Evolutionary conservation across 176 grass and related monocot genomes (phyloP).

Genomic region (Tillandsia fasciculata): DNA sequence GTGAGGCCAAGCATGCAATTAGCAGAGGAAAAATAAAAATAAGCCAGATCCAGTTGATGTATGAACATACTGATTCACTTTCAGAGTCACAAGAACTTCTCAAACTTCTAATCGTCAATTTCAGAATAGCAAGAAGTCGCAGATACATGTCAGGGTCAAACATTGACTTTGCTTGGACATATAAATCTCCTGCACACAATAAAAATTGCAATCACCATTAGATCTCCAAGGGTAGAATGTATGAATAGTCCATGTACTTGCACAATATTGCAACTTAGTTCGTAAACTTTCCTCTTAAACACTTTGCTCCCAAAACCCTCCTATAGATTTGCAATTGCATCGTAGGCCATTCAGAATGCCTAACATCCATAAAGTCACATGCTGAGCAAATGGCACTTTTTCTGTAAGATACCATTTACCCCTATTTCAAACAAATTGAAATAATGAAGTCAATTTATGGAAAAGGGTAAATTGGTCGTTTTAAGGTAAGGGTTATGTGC

Average conservation of each 20-base stretch:
- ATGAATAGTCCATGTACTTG: not conserved
- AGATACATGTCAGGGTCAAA: conserved; percentile 94
- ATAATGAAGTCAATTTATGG: too few species aligned
- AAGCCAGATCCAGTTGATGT: not conserved
- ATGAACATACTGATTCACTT: conserved; percentile 63
- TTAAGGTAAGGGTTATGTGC: too few species aligned
- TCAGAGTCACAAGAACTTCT: conserved; percentile 65
- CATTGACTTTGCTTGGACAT: conserved; percentile 65
- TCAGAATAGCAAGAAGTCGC: conserved; percentile 64
- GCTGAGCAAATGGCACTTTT: too few species aligned
- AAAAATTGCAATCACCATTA: not conserved
- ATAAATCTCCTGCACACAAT: conserved; percentile 70
- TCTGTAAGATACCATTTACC: too few species aligned
- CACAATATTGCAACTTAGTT: conserved; percentile 10
- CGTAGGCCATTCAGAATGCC: too few species aligned
- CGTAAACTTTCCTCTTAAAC: too few species aligned
- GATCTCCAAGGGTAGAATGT: too few species aligned
- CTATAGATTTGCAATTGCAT: too few species aligned
- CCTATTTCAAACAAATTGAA: too few species aligned
- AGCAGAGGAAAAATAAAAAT: conserved; percentile 19
- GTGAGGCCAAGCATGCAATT: not conserved
- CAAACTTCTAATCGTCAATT: conserved; percentile 69
- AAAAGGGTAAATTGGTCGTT: too few species aligned
- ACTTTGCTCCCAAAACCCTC: too few species aligned
- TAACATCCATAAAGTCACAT: too few species aligned